Evolutionary conservation across 495 filamentous ascomycete genomes (phyloP).

Genomic region (Beverwykella pulmonaria): DNA sequence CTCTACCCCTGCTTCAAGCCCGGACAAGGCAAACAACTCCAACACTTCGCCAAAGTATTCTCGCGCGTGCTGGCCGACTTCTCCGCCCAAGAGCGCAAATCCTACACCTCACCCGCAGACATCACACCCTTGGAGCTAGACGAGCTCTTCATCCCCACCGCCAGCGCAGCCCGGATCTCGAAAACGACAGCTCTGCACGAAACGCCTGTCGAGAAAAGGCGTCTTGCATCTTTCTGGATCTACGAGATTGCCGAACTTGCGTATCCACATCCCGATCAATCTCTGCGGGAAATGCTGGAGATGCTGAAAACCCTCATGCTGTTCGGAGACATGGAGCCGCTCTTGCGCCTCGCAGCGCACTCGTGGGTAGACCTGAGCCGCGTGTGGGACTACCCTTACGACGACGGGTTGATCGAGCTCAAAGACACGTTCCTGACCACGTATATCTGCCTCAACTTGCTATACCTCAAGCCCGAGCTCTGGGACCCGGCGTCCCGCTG

Average conservation of each 20-base stretch:
- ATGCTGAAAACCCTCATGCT: slow-evolving; percentile 6
- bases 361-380: not conserved
- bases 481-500: not conserved
- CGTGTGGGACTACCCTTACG: not conserved
- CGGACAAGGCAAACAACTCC: slow-evolving; percentile 10
- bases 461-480: slow-evolving; percentile 11
- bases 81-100: slow-evolving; percentile 10
- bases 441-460: slow-evolving; percentile 17
- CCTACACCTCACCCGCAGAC: not conserved
- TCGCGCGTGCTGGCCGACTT: not conserved
- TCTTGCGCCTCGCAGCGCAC: slow-evolving; percentile 13
- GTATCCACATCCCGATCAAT: not conserved
- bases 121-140: not conserved
- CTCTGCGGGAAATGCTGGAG: not conserved
- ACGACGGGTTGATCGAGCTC: slow-evolving; percentile 2
- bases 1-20: slow-evolving; percentile 14
- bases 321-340: slow-evolving; percentile 16
- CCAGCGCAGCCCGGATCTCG: not conserved
- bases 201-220: not conserved
- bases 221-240: slow-evolving; percentile 1
- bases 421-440: slow-evolving; percentile 7
- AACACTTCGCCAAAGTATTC: slow-evolving; percentile 19
- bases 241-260: not conserved
- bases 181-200: slow-evolving; percentile 7
- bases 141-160: slow-evolving; percentile 13